Percentiles rank a stretch among this genome's conserved stretches.
These are phyloP conservation scores for Bombardia bombarda DNA, from an alignment of 495 filamentous ascomycete species.

Conservation along the genomic window DNA sequence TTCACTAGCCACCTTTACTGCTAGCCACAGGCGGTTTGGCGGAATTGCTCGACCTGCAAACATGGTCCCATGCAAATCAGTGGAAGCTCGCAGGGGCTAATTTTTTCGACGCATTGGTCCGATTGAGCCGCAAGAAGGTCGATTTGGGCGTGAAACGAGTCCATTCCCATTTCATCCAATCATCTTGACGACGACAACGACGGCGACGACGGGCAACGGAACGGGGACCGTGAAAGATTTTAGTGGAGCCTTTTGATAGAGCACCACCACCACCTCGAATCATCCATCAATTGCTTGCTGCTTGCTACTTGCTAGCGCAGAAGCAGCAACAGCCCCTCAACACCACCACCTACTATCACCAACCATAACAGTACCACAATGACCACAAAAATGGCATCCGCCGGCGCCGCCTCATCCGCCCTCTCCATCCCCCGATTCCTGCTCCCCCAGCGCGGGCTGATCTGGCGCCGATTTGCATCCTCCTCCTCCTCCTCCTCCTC, in stretches of 20 bases:
- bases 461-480: constrained; percentile 31
- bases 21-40: too few species aligned
- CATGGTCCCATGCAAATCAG: not conserved
- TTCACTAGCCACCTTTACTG: too few species aligned
- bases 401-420: too few species aligned
- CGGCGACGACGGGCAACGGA: too few species aligned
- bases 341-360: not conserved
- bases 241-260: too few species aligned
- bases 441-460: constrained; percentile 38
- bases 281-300: too few species aligned
- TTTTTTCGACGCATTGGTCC: constrained; percentile 1
- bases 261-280: too few species aligned
- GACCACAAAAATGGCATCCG: constrained; percentile 19
- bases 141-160: too few species aligned
- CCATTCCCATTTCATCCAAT: not conserved
- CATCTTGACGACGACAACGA: not conserved
- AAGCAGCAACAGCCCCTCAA: not conserved
- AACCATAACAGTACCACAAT: constrained; percentile 16
- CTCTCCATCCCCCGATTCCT: constrained; percentile 47
- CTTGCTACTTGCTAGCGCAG: too few species aligned
- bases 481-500: not conserved
- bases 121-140: constrained; percentile 1
- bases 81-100: not conserved
- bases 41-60: too few species aligned
- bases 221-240: too few species aligned